Conservation (phyloP, 371 early-diverging fungal species). For the Mucor saturninus region DNA sequence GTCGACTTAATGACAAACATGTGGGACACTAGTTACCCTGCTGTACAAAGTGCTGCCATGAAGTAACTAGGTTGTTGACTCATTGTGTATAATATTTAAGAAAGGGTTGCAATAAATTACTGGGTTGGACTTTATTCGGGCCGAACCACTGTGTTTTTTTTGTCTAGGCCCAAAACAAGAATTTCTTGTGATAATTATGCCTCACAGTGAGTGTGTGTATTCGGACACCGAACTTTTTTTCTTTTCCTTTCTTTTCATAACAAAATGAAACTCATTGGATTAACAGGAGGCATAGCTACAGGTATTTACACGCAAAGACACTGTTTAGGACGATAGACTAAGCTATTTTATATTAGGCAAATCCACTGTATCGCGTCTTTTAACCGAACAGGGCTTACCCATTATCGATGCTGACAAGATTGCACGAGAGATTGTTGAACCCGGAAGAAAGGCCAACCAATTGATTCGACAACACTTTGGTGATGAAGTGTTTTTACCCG, state of each 20-base stretch:
- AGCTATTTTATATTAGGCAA: constrained; percentile 53
- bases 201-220: not conserved
- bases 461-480: constrained; percentile 82
- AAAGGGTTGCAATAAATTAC: not conserved
- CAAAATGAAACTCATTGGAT: constrained; percentile 83
- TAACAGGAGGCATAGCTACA: constrained; percentile 94
- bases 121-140: too few species aligned
- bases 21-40: constrained; percentile 14
- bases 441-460: constrained; percentile 74
- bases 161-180: not conserved
- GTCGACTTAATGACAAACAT: not conserved
- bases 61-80: constrained; percentile 47
- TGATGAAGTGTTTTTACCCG: constrained; percentile 60
- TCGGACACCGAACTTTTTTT: constrained; percentile 3
- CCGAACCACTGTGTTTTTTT: too few species aligned
- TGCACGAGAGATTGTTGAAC: constrained; percentile 86
- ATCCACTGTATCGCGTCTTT: constrained; percentile 78
- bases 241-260: constrained; percentile 1
- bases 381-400: constrained; percentile 65
- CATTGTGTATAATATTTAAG: not conserved
- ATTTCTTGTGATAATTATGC: not conserved
- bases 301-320: constrained; percentile 27
- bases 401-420: constrained; percentile 93
- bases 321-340: not conserved
- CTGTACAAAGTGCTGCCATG: constrained; percentile 44